Evolutionary conservation across 495 filamentous ascomycete genomes (phyloP), one percentile per base, ranked within the genome.

Genomic region (Podospora pseudocomata): DNA sequence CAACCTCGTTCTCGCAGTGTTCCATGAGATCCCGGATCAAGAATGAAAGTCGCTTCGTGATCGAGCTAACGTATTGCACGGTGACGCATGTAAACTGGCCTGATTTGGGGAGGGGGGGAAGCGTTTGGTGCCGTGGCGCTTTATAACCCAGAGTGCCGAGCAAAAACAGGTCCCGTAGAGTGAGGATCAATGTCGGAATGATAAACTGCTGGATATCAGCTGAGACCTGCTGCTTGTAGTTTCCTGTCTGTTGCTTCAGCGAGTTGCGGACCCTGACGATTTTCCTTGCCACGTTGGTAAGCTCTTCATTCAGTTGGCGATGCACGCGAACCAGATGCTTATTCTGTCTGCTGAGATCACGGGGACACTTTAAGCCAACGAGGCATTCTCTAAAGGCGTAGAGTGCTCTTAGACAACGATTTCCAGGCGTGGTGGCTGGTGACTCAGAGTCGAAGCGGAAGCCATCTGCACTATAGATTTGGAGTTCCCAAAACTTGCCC

Each of bases 161-260:
- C 19, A 32, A 66, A 15, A 69, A 72, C 18, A 62, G 9, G 16
- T 15, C 53, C 60, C 55, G 66, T 20, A 73, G 19, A 7, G 56
- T 9, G 4, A 63, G 27, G 16, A 70, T 66, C 11, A 73, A 54
- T 60, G 68, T 68, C 2, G 71, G 71, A n/a, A 70, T 70, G 4
- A 66, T 9, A 20, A 26, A 68, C 2, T 11, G 19, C 6, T 49
- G 39, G 9, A 11, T 49, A 49, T 49, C 39, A 3, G 2, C 13
- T 16, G 39, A 49, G 39, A 49, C 39, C 39, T 11, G 39, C 39
- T 49, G 39, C 9, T 49, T 49, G 39, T 49, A 11, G 2, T 49
- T 49, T 11, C 39, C 39, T 49, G 39, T 32, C 30, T 32, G 39
- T 11, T 49, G 5, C 9, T 49, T 49, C 15, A 49, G 39, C 39